Evolutionary conservation across 352 stramenopile genomes (phyloP), one percentile per base, ranked within the genome.

Genomic region (Thalassiosira mediterranea): DNA sequence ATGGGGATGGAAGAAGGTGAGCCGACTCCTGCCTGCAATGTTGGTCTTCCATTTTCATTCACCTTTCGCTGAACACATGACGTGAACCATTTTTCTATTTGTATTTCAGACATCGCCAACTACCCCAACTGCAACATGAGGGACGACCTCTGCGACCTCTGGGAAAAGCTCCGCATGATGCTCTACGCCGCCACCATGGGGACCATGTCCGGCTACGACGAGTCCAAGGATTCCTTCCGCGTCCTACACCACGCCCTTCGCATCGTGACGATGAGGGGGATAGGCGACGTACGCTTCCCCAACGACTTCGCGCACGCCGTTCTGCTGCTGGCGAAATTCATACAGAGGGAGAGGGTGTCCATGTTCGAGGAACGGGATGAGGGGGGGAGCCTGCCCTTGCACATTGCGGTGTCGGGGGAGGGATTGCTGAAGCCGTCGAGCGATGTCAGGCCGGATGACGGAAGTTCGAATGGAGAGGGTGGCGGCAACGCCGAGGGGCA

Each of bases 331-430:
- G 44, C 71, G 0, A 79, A 79, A 17, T 79, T 73, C 31, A 73
- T 79, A 42, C 62, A 66, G 37, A 23, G 62, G 21, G 49, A 70
- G 26, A 48, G 32, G 17, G 52, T 21, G 26, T 31, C 21, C 4
- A 79, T 74, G 61, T 79, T 79, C 44, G 29, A 51, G 31, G 71
- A 79, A 48, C 57, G 71, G 71, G 71, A 79, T 58, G 61, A 69
- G 29, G 49, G 34, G 17, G 71, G 71, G 4, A 65, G 42, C 32
- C 44, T 74, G 40, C 71, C 71, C 0, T 25, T 79, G 15, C 71
- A 79, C 19, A 73, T 73, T 44, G 71, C 62, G 42, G 63, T 68
- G 46, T 72, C 61, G 21, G 56, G 71, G 8, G 47, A 51, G 7
- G 63, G 53, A n/a, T 48, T 79, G 8, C 13, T 67, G 21, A 53